Evolutionary conservation across 306 rosid species (phyloP), one percentile per base, ranked within the genome.

Genomic region (Sechiopsis laciniata): DNA sequence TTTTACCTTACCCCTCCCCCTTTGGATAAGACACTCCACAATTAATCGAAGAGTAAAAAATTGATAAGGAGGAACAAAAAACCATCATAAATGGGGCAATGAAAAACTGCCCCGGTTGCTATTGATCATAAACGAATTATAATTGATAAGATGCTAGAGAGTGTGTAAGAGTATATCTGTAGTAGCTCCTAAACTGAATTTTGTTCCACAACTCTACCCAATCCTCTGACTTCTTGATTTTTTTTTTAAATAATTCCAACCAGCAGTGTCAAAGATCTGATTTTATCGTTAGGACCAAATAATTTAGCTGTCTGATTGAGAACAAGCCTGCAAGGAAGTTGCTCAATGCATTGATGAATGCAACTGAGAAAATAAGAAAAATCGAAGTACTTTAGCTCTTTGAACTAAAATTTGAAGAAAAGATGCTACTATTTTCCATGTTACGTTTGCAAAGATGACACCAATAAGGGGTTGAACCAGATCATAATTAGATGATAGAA

Each of bases 231-330:
- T 62, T 62, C 13, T 29, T 62, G 48, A 62, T 32, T 32, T 32
- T 32, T 32, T 62, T 56, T 0, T 9, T 20, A 29, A 56, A 19
- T 9, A 3, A 19, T 57, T 57, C 63, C 63, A 57, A 57, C 63
- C 35, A 57, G 16, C 32, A 57, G 32, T 10, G 63, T 29, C 35
- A 21, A 20, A 10, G 35, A 10, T 22, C 35, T 21, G 35, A 57
- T 57, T 57, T 21, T 21, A 57, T 57, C 2, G 15, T 10, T 21
- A 55, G 60, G 15, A 20, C 26, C 14, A 56, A 54, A 54, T 2
- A 59, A 59, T 59, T 61, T 61, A 16, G 68, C 68, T 61, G 45
- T 61, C 21, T 63, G 69, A 62, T 35, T 26, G 17, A 63, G 50
- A 63, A 63, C 22, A 63, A 32, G 48, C 10, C 69, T 63, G 9